Evolutionary conservation across 2,329 filamentous ascomycete genomes (phyloP).

Genomic region (Fusarium foetens): DNA sequence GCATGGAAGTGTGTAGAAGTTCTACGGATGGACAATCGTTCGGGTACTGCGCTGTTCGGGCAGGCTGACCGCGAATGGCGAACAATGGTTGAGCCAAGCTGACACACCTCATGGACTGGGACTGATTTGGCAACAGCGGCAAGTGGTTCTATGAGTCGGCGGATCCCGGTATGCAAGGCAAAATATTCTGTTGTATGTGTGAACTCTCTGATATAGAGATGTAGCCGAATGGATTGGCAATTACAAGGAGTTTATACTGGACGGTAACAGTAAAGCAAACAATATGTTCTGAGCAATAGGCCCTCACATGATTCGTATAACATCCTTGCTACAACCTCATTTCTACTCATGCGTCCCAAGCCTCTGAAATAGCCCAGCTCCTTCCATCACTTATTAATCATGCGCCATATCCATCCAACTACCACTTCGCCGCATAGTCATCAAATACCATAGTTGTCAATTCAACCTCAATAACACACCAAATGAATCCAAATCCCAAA

Average conservation of each 20-base stretch:
- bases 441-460: rapidly evolving
- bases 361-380: not conserved
- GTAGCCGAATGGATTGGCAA: not conserved
- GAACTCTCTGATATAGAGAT: not conserved
- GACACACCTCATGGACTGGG: not conserved
- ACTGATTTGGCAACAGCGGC: not conserved
- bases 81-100: too few species aligned
- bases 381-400: not conserved
- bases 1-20: rapidly evolving
- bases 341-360: not conserved
- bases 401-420: not conserved
- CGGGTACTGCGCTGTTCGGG: rapidly evolving
- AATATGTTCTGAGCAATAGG: not conserved
- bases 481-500: not conserved
- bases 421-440: rapidly evolving
- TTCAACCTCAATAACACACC: not conserved
- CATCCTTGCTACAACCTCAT: not conserved
- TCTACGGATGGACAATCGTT: rapidly evolving
- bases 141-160: too few species aligned
- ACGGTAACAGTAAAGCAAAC: not conserved
- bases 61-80: rapidly evolving
- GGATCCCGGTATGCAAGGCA: not conserved
- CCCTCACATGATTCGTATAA: not conserved
- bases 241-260: not conserved
- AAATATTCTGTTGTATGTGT: not conserved